These are phyloP conservation scores for Myriosclerotinia curreyana DNA, from an alignment of 2,329 filamentous ascomycete species.

Conservation along the genomic window DNA sequence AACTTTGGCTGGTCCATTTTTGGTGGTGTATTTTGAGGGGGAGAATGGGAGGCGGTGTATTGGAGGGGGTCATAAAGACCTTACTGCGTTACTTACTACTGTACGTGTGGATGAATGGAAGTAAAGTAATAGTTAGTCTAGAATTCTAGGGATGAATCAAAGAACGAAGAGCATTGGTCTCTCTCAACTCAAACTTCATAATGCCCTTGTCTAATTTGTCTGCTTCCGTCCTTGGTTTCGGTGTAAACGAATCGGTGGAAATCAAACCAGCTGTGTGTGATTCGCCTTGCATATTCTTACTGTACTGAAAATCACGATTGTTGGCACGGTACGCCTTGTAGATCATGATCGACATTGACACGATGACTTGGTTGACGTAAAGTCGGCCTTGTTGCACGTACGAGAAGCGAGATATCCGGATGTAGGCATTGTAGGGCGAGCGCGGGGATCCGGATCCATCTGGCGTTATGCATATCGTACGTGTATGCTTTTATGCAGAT, in stretches of 20 bases:
- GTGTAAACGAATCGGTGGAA: neutral
- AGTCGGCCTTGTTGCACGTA: neutral
- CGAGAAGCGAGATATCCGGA: conserved; percentile 2
- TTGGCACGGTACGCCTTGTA: neutral
- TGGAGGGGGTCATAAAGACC: neutral
- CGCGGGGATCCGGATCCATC: neutral
- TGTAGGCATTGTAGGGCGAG: neutral
- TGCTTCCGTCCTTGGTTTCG: neutral
- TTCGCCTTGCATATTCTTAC: conserved; percentile 5
- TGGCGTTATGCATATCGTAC: neutral
- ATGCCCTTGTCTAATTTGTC: neutral
- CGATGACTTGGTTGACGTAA: conserved; percentile 12
- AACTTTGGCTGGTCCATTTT: conserved; percentile 14
- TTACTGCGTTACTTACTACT: conserved; percentile 5
- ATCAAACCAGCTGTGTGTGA: neutral
- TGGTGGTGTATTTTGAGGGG: neutral
- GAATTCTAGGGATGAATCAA: neutral
- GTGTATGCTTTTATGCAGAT: neutral
- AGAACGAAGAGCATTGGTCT: conserved; percentile 10
- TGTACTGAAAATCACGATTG: neutral
- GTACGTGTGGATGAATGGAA: conserved; percentile 1
- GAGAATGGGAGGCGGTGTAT: neutral
- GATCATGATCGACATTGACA: conserved; percentile 7
- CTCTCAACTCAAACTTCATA: neutral
- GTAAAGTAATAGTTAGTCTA: conserved; percentile 8